Conservation (phyloP, 2,329 filamentous ascomycete genomes). For the Cladophialophora yegresii region DNA sequence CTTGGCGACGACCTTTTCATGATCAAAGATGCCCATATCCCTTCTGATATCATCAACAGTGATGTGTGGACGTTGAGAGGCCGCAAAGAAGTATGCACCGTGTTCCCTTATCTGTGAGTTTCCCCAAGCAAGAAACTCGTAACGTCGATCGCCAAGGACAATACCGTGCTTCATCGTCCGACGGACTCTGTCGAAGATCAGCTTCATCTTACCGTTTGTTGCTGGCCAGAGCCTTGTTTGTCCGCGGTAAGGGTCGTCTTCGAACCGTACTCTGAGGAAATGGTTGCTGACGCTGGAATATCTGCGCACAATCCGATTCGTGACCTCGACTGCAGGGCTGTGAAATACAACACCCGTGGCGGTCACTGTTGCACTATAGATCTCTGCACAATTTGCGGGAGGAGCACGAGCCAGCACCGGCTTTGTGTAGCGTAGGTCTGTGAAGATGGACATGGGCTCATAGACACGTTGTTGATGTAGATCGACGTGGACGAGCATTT, state of each 20-base stretch:
- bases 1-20: slow-evolving; percentile 84
- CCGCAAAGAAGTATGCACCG: slow-evolving; percentile 87
- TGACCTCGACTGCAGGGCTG: slow-evolving; percentile 78
- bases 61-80: slow-evolving; percentile 58
- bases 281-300: slow-evolving; percentile 70
- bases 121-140: slow-evolving; percentile 89
- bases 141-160: slow-evolving; percentile 75
- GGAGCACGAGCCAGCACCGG: slow-evolving; percentile 56
- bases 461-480: slow-evolving; percentile 64
- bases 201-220: slow-evolving; percentile 61
- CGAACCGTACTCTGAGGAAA: slow-evolving; percentile 87
- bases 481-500: slow-evolving; percentile 72
- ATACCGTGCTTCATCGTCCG: slow-evolving; percentile 76
- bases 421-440: slow-evolving; percentile 48
- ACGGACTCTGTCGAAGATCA: slow-evolving; percentile 73
- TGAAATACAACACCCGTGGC: slow-evolving; percentile 79
- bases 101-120: slow-evolving; percentile 94
- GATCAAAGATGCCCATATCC: slow-evolving; percentile 83
- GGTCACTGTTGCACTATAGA: slow-evolving; percentile 77
- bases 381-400: slow-evolving; percentile 71
- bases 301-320: slow-evolving; percentile 80
- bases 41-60: slow-evolving; percentile 74
- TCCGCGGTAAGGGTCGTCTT: slow-evolving; percentile 66
- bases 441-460: slow-evolving; percentile 73
- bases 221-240: slow-evolving; percentile 63